phyloP scores from a whole-genome alignment of 176 grass and related monocot species.

The Ensete glaucum region DNA sequence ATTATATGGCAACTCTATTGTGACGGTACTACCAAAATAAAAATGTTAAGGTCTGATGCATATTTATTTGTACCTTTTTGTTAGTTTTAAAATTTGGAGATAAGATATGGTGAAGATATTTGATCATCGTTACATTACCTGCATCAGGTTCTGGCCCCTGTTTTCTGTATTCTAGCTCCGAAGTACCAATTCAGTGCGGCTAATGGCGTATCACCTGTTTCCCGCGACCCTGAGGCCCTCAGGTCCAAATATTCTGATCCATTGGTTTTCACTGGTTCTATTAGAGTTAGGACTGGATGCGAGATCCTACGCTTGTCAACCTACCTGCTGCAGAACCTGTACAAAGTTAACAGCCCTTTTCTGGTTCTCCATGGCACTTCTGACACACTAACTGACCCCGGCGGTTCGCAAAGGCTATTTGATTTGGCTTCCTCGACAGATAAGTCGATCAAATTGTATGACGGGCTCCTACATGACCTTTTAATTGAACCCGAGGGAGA shows the following conservation, averaged over 20 bases:
- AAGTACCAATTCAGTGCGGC: constrained; percentile 54
- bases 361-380: constrained; percentile 61
- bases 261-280: constrained; percentile 78
- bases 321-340: constrained; percentile 45
- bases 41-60: too few species aligned
- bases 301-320: constrained; percentile 68
- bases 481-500: constrained; percentile 83
- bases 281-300: constrained; percentile 65
- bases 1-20: too few species aligned
- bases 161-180: constrained; percentile 59
- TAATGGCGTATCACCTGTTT: constrained; percentile 40
- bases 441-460: constrained; percentile 56
- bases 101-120: too few species aligned
- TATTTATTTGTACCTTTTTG: too few species aligned
- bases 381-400: constrained; percentile 58
- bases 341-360: constrained; percentile 38
- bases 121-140: not conserved
- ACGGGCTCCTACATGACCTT: constrained; percentile 57
- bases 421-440: constrained; percentile 41
- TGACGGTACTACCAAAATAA: too few species aligned
- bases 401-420: constrained; percentile 45
- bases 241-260: constrained; percentile 62
- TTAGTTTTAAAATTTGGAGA: too few species aligned
- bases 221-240: constrained; percentile 59
- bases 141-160: constrained; percentile 48